phyloP scores from a whole-genome alignment of 2,329 filamentous ascomycete genomes.

The Xylaria sp. region DNA sequence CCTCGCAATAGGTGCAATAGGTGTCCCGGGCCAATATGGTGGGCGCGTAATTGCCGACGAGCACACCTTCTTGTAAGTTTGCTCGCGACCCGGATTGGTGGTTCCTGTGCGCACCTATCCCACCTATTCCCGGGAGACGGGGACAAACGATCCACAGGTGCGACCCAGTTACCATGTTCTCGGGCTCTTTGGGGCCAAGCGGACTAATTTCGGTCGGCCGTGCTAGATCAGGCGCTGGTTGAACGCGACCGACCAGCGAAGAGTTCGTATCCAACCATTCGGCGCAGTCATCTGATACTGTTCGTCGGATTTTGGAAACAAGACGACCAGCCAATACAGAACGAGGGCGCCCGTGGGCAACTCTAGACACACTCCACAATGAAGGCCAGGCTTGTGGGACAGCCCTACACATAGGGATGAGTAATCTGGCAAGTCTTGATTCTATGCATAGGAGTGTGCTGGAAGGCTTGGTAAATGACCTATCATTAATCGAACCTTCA shows the following conservation, averaged over 20 bases:
- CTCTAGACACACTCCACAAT: slow-evolving; percentile 18
- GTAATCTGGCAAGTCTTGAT: not conserved
- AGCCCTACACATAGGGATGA: slow-evolving; percentile 10
- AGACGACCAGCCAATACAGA: not conserved
- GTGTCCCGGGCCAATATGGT: slow-evolving; percentile 2
- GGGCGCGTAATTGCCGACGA: slow-evolving; percentile 19
- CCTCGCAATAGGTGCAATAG: not conserved
- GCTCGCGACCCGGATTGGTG: not conserved
- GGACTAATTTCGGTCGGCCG: slow-evolving; percentile 22
- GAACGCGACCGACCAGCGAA: not conserved
- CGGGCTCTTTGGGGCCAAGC: slow-evolving; percentile 19
- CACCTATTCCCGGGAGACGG: slow-evolving; percentile 22
- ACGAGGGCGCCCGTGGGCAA: not conserved
- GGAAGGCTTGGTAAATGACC: not conserved
- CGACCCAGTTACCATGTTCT: slow-evolving; percentile 30
- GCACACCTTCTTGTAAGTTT: not conserved
- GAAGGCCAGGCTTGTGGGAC: slow-evolving; percentile 23
- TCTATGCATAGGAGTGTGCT: not conserved
- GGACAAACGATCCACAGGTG: slow-evolving; percentile 22
- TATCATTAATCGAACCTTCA: not conserved
- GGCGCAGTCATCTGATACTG: not conserved
- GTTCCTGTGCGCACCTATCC: slow-evolving; percentile 1
- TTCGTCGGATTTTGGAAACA: slow-evolving; percentile 4
- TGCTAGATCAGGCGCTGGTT: slow-evolving; percentile 8
- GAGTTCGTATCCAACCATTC: slow-evolving; percentile 10